phyloP scores from a whole-genome alignment of 345 rosid genomes.

The Stellera chamaejasme region DNA sequence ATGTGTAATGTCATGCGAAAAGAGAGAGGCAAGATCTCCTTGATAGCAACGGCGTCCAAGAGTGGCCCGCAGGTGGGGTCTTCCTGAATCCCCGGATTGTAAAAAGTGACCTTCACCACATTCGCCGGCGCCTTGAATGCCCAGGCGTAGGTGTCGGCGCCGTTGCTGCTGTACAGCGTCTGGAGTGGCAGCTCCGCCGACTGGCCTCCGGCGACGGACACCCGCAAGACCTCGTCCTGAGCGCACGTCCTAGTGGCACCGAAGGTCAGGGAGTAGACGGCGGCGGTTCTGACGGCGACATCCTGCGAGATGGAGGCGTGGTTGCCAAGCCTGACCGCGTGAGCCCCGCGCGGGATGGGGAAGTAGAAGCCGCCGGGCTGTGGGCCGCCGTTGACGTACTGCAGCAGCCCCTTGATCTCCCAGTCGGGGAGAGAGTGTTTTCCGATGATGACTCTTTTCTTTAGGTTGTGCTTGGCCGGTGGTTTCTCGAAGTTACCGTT shows the following conservation, averaged over 20 bases:
- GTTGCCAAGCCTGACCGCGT: constrained; percentile 78
- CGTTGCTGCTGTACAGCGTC: constrained; percentile 64
- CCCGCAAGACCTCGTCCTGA: constrained; percentile 55
- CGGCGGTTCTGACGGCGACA: constrained; percentile 32
- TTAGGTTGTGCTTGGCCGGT: constrained; percentile 52
- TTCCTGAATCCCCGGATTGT: constrained; percentile 83
- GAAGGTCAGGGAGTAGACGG: constrained; percentile 57
- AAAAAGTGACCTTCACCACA: constrained; percentile 50
- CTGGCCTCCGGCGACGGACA: constrained; percentile 51
- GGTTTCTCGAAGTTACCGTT: constrained; percentile 67
- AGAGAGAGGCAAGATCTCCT: constrained; percentile 47
- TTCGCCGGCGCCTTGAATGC: constrained; percentile 50
- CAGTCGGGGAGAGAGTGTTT: constrained; percentile 77
- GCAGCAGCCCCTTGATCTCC: constrained; percentile 65
- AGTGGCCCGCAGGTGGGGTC: constrained; percentile 80
- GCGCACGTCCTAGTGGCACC: constrained; percentile 80
- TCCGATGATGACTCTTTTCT: constrained; percentile 59
- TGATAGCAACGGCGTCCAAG: constrained; percentile 76
- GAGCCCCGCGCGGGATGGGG: constrained; percentile 60
- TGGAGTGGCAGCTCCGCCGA: constrained; percentile 50
- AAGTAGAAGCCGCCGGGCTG: constrained; percentile 79
- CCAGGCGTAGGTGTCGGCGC: constrained; percentile 77
- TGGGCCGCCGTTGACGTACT: constrained; percentile 71
- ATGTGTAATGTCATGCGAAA: too few relatives aligned
- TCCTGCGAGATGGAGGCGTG: constrained; percentile 66